Conservation (phyloP, 805 yeast genomes). For the Brettanomyces bruxellensis region DNA sequence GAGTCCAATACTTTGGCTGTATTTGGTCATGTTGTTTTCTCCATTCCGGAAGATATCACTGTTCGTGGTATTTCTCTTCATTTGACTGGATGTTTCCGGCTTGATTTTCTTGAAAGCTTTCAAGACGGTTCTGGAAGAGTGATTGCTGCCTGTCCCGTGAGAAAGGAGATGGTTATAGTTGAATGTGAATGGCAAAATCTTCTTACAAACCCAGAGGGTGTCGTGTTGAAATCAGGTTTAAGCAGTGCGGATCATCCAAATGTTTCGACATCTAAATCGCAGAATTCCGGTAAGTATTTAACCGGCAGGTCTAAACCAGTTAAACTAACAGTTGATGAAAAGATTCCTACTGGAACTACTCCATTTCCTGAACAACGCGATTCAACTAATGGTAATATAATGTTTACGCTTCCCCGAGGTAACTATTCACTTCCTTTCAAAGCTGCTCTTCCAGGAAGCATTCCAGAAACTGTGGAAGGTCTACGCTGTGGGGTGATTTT, state of each 20-base stretch:
- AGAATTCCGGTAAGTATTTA: neutral
- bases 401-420: constrained; percentile 38
- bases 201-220: constrained; percentile 31
- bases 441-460: constrained; percentile 34
- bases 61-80: constrained; percentile 30
- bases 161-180: constrained; percentile 31
- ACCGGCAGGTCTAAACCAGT: neutral
- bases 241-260: constrained; percentile 17
- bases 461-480: constrained; percentile 45
- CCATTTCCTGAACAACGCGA: constrained; percentile 23
- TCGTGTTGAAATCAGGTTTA: constrained; percentile 32
- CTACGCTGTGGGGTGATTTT: constrained; percentile 32
- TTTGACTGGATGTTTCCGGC: constrained; percentile 33
- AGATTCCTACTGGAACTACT: constrained; percentile 17
- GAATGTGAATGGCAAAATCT: constrained; percentile 41
- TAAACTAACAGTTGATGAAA: neutral
- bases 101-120: constrained; percentile 31
- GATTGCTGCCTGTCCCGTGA: constrained; percentile 23
- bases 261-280: neutral
- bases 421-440: constrained; percentile 43
- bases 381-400: constrained; percentile 1
- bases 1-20: constrained; percentile 36
- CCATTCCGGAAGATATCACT: constrained; percentile 33
- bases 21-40: constrained; percentile 38
- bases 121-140: constrained; percentile 20